Conservation (phyloP, 768 basidiomycete genomes). For the Serendipita vermifera region DNA sequence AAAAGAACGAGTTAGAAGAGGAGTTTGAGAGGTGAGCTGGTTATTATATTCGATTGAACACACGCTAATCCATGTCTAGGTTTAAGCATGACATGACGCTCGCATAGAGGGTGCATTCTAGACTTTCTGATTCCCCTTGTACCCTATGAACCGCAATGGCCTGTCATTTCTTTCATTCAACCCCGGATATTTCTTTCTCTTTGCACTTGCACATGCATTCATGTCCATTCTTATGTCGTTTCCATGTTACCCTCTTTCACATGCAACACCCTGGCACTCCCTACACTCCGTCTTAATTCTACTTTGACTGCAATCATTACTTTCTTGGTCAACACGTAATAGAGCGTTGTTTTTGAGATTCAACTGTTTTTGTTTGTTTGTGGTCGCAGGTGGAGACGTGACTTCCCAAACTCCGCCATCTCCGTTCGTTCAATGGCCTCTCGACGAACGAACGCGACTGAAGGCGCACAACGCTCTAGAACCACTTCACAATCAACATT, state of each 20-base stretch:
- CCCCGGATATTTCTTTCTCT: too few relatives aligned
- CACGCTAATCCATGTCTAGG: too few relatives aligned
- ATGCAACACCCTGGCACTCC: constrained; percentile 13
- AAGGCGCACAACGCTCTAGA: not conserved
- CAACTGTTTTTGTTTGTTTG: too few relatives aligned
- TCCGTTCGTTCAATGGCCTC: constrained; percentile 5
- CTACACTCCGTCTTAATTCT: not conserved
- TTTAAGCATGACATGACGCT: too few relatives aligned
- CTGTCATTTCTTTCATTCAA: too few relatives aligned
- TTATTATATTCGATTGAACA: too few relatives aligned
- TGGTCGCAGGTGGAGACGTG: not conserved
- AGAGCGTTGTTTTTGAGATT: too few relatives aligned
- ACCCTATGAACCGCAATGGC: too few relatives aligned
- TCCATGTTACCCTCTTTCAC: constrained; percentile 12
- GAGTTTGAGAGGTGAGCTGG: constrained; percentile 62
- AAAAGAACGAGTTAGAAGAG: constrained; percentile 63
- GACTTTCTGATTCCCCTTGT: too few relatives aligned
- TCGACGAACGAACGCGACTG: not conserved
- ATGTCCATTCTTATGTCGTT: not conserved
- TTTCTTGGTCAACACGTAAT: not conserved
- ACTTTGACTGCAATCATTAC: not conserved
- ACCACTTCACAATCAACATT: not conserved
- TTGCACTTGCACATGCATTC: too few relatives aligned
- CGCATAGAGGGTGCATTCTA: too few relatives aligned
- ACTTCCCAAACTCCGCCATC: not conserved